phyloP scores from a whole-genome alignment of 73 alveolate species.

The Tetrahymena malaccensis region DNA sequence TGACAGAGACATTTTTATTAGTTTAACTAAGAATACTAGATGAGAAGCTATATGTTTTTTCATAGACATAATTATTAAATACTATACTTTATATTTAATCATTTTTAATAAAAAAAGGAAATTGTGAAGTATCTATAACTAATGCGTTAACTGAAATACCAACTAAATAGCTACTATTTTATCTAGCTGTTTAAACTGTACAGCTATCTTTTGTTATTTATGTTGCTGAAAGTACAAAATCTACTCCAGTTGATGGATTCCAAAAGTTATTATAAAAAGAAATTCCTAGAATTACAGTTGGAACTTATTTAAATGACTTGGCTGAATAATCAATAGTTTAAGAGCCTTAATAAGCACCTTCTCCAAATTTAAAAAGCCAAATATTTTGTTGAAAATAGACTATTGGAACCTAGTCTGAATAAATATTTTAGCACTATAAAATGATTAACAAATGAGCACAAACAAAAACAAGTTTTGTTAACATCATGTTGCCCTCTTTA shows the following conservation, averaged over 20 bases:
- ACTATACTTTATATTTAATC: neutral
- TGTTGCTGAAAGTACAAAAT: neutral
- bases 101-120: neutral
- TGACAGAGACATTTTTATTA: neutral
- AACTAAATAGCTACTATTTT: neutral
- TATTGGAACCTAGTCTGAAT: neutral
- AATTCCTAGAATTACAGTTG: neutral
- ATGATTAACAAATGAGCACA: too few species aligned
- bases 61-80: neutral
- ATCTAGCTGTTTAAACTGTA: neutral
- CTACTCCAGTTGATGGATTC: neutral
- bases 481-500: too few species aligned
- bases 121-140: neutral
- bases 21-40: neutral
- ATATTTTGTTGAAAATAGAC: neutral
- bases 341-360: neutral
- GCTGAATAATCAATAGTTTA: neutral
- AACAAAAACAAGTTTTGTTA: too few species aligned
- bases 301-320: neutral
- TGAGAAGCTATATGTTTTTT: neutral
- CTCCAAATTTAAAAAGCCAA: neutral
- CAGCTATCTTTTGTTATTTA: neutral
- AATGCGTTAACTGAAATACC: neutral
- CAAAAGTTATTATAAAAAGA: too few species aligned
- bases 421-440: neutral